Evolutionary conservation across 768 basidiomycete genomes (phyloP).

Genomic region (Rhizopogon roseolus): DNA sequence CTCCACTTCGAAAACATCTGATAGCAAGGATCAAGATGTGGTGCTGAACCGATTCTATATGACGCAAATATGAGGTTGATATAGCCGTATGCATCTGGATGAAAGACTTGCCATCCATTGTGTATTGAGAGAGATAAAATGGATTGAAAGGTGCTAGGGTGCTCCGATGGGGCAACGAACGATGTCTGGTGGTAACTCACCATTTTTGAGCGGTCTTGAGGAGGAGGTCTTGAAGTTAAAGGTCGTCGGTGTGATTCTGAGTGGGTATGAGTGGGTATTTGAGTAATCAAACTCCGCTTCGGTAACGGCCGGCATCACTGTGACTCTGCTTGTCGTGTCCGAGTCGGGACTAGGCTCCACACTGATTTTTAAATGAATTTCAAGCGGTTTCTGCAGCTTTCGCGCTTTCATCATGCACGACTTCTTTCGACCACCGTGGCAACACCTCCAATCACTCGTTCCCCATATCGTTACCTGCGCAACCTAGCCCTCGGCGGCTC

Average conservation of each 20-base stretch:
- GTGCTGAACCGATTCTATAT: constrained; percentile 22
- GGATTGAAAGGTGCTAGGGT: constrained; percentile 34
- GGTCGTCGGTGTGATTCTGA: background rate
- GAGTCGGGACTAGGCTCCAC: too few relatives aligned
- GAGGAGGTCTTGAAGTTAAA: constrained; percentile 18
- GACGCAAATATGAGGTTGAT: constrained; percentile 5
- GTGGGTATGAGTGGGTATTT: too few relatives aligned
- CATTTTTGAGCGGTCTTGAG: constrained; percentile 49
- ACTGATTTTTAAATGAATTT: background rate
- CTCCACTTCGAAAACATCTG: constrained; percentile 32
- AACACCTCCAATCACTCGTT: background rate
- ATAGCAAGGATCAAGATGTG: constrained; percentile 3
- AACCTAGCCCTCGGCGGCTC: constrained; percentile 16
- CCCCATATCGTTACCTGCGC: constrained; percentile 7
- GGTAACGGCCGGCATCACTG: constrained; percentile 12
- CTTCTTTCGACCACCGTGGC: constrained; percentile 17
- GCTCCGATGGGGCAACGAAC: constrained; percentile 27
- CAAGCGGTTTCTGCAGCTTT: constrained; percentile 1
- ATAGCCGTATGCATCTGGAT: constrained; percentile 28
- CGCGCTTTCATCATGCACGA: constrained; percentile 2
- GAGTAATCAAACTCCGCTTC: constrained; percentile 14
- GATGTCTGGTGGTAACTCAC: constrained; percentile 36
- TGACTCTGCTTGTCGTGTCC: too few relatives aligned
- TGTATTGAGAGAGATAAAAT: constrained; percentile 20
- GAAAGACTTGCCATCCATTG: constrained; percentile 51